Percentiles rank a stretch among this genome's conserved stretches.
Conservation (phyloP, 2,329 filamentous ascomycete species). For the Pseudovirgaria hyperparasitica region DNA sequence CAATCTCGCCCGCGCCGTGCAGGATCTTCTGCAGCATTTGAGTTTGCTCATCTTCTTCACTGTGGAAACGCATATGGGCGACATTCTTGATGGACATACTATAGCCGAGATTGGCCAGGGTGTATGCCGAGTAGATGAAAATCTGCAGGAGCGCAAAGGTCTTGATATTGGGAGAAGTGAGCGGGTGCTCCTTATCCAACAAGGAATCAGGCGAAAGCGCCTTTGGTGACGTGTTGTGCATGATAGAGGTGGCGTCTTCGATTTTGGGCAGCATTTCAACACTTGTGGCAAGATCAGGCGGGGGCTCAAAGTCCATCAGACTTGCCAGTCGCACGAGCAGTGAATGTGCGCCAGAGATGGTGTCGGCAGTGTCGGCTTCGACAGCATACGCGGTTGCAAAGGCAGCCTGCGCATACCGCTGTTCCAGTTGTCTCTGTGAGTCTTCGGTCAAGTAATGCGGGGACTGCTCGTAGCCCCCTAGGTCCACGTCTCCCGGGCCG, state of each 20-base stretch:
- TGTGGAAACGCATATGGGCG: constrained; percentile 50
- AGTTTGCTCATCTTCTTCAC: constrained; percentile 52
- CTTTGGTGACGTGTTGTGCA: constrained; percentile 18
- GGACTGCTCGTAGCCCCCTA: constrained; percentile 44
- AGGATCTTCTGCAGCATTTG: constrained; percentile 47
- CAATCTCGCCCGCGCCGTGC: constrained; percentile 36
- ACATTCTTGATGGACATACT: constrained; percentile 28
- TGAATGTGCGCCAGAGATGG: constrained; percentile 46
- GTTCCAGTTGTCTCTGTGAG: constrained; percentile 46
- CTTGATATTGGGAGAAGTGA: constrained; percentile 48
- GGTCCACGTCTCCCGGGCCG: constrained; percentile 56
- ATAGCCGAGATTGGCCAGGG: constrained; percentile 28
- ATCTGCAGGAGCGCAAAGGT: constrained; percentile 50
- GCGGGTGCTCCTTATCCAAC: constrained; percentile 45
- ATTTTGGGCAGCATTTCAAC: constrained; percentile 31
- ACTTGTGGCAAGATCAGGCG: constrained; percentile 32
- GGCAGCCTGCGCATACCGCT: constrained; percentile 53
- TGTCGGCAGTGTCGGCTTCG: constrained; percentile 45
- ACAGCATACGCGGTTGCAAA: constrained; percentile 57
- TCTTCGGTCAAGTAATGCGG: constrained; percentile 47
- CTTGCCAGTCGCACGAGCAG: constrained; percentile 47
- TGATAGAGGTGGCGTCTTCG: constrained; percentile 20
- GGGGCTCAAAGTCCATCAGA: constrained; percentile 47
- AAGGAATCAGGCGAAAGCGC: constrained; percentile 33
- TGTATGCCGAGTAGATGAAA: constrained; percentile 40